Evolutionary conservation across 2,329 filamentous ascomycete species (phyloP).

Genomic region (Podosphaera xanthii): DNA sequence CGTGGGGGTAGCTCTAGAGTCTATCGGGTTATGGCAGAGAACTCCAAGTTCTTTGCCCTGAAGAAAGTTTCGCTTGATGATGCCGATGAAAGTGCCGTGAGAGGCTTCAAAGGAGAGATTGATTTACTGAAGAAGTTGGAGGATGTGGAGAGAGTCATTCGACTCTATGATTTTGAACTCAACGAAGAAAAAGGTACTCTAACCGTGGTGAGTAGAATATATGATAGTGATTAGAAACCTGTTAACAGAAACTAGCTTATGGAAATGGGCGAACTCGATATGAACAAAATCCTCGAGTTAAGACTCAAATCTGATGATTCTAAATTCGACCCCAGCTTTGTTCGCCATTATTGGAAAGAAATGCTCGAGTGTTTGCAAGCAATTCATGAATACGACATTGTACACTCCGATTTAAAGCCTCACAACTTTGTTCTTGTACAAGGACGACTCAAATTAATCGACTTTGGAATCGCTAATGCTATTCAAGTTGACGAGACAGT

Average conservation of each 20-base stretch:
- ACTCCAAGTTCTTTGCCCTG: slow-evolving; percentile 81
- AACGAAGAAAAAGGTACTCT: slow-evolving; percentile 80
- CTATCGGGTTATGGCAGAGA: slow-evolving; percentile 91
- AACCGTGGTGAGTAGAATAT: slow-evolving; percentile 42
- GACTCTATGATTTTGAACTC: slow-evolving; percentile 77
- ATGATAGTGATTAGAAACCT: background rate
- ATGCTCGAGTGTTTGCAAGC: slow-evolving; percentile 91
- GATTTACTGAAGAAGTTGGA: slow-evolving; percentile 65
- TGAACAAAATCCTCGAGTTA: slow-evolving; percentile 63
- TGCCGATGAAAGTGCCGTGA: slow-evolving; percentile 61
- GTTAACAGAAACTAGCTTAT: slow-evolving; percentile 40
- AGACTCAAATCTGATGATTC: slow-evolving; percentile 49
- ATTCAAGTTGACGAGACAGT: slow-evolving; percentile 90
- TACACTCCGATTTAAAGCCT: slow-evolving; percentile 91
- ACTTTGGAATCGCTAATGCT: slow-evolving; percentile 95
- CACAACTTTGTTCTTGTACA: slow-evolving; percentile 90
- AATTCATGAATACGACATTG: slow-evolving; percentile 75
- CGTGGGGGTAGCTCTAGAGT: slow-evolving; percentile 86
- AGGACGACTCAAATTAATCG: slow-evolving; percentile 81
- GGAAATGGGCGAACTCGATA: slow-evolving; percentile 89
- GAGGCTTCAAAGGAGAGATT: slow-evolving; percentile 86
- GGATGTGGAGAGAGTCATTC: slow-evolving; percentile 73
- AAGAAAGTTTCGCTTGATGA: slow-evolving; percentile 84
- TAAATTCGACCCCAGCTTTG: slow-evolving; percentile 68
- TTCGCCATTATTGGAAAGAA: slow-evolving; percentile 97